Evolutionary conservation across 495 filamentous ascomycete genomes (phyloP).

Genomic region (Daldinia concentrica): DNA sequence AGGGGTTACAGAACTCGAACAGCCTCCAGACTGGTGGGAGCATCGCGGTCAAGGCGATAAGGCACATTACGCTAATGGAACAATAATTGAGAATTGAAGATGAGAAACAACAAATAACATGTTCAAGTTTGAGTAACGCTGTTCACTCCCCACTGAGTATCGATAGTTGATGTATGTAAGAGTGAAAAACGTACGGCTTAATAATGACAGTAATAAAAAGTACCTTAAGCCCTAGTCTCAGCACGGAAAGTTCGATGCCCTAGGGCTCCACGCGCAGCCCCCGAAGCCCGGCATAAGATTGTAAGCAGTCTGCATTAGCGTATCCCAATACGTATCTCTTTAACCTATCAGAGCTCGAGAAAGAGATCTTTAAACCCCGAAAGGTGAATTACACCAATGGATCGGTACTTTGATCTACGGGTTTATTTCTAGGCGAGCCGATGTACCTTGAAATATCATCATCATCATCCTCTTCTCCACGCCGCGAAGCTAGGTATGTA

Average conservation of each 20-base stretch:
- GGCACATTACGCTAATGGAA: slow-evolving; percentile 10
- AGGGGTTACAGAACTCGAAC: slow-evolving; percentile 18
- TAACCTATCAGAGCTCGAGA: slow-evolving; percentile 2
- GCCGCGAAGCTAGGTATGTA: slow-evolving; percentile 3
- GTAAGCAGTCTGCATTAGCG: slow-evolving; percentile 42
- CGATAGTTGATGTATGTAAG: no score
- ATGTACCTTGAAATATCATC: slow-evolving; percentile 14
- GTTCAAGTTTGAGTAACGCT: no score
- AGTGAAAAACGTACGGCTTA: no score
- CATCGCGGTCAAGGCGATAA: slow-evolving; percentile 12
- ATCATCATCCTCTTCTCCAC: not conserved
- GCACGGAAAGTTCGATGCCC: not conserved
- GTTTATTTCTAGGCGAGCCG: not conserved
- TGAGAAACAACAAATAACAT: no score
- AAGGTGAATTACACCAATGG: not conserved
- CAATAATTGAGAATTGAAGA: slow-evolving; percentile 2
- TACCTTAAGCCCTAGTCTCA: no score
- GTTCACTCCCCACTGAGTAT: no score
- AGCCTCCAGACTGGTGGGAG: slow-evolving; percentile 26
- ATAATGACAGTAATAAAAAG: no score
- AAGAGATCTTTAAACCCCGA: not conserved
- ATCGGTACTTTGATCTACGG: slow-evolving; percentile 18
- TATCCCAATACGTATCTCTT: not conserved
- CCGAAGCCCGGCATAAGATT: slow-evolving; percentile 6
- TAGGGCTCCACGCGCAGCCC: not conserved